Evolutionary conservation across 1,284 basidiomycete genomes (phyloP).

Genomic region (Papiliotrema laurentii): DNA sequence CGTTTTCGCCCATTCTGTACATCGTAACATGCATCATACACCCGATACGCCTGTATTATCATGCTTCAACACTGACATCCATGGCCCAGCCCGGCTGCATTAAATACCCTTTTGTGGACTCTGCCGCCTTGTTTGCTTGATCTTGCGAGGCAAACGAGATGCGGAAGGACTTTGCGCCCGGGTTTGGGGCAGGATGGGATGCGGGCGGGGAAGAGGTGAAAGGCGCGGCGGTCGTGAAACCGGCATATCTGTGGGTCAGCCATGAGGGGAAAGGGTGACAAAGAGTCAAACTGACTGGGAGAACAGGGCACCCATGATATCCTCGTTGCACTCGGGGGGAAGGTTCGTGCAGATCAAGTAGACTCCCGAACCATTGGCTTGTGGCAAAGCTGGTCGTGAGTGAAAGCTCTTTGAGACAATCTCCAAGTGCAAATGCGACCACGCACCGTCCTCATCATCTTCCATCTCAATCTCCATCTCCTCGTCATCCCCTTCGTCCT

Average conservation of each 20-base stretch:
- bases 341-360: constrained; percentile 37
- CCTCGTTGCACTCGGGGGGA: constrained; percentile 36
- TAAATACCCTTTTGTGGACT: constrained; percentile 30
- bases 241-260: constrained; percentile 27
- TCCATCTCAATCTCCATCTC: constrained; percentile 48
- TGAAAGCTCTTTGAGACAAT: neutral
- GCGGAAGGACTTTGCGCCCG: constrained; percentile 31
- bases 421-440: neutral
- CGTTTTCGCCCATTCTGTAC: no score
- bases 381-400: neutral
- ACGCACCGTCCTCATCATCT: constrained; percentile 42
- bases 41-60: neutral
- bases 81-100: constrained; percentile 46
- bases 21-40: constrained; percentile 7
- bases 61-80: constrained; percentile 27
- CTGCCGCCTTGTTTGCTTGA: constrained; percentile 25
- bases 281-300: constrained; percentile 22
- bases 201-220: constrained; percentile 22
- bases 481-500: constrained; percentile 35
- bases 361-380: constrained; percentile 1
- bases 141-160: constrained; percentile 23
- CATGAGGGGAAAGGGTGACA: neutral
- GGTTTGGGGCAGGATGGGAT: constrained; percentile 31
- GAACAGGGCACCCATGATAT: constrained; percentile 33
- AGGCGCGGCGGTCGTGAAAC: constrained; percentile 25